Evolutionary conservation across 768 basidiomycete species (phyloP).

Genomic region (Hypholoma fasciculare): DNA sequence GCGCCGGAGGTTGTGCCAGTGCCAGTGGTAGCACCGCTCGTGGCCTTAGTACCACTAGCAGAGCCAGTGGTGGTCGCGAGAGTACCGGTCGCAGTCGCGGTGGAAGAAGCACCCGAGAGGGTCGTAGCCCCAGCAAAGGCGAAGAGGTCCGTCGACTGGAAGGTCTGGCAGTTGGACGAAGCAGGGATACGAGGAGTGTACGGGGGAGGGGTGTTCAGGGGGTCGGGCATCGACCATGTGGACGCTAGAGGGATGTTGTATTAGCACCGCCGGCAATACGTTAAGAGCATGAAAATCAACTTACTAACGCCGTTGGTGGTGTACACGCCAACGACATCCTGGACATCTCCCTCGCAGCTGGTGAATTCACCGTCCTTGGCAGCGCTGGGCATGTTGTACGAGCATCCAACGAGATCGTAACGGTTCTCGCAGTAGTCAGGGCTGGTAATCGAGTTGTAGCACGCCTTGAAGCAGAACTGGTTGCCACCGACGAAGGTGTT

Average conservation of each 20-base stretch:
- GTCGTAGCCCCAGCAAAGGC: conserved; percentile 1
- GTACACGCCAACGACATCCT: conserved; percentile 54
- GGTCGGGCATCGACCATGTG: conserved; percentile 21
- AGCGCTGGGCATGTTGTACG: conserved; percentile 65
- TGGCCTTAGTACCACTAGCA: background rate
- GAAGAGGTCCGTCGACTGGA: conserved; percentile 30
- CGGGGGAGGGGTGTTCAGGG: conserved; percentile 29
- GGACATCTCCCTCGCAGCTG: conserved; percentile 60
- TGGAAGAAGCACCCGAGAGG: background rate
- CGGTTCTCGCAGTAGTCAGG: conserved; percentile 62
- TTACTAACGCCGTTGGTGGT: conserved; percentile 33
- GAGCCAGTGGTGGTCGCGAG: background rate
- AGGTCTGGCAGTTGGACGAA: conserved; percentile 36
- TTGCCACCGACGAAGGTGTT: conserved; percentile 70
- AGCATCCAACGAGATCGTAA: conserved; percentile 69
- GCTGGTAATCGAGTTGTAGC: conserved; percentile 52
- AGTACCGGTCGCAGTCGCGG: background rate
- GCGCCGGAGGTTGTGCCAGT: conserved; percentile 1
- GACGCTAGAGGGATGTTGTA: background rate
- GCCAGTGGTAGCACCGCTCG: background rate
- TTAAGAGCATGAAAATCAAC: background rate
- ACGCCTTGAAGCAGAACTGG: conserved; percentile 70
- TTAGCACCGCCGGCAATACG: background rate
- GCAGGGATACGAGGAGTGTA: conserved; percentile 39
- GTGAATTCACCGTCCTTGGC: conserved; percentile 60